A percentile compares a stretch with the other conserved stretches of the same genome.
Conservation (phyloP, 148 eudicot species). For the Talinum fruticosum region DNA sequence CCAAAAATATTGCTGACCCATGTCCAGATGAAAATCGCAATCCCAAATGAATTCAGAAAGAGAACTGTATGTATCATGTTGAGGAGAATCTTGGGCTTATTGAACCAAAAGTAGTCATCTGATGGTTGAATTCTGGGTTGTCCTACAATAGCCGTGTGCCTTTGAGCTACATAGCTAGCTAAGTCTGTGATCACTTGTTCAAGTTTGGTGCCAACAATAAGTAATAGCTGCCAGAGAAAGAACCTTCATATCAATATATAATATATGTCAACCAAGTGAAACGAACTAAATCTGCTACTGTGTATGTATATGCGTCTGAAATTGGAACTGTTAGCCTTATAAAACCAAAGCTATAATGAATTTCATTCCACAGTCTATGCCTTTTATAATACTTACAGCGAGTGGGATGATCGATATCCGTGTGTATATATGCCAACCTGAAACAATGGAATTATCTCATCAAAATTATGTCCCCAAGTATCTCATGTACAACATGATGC, state of each 20-base stretch:
- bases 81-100: constrained; percentile 21
- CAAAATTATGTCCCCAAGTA: not conserved
- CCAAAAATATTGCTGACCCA: constrained; percentile 6
- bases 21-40: constrained; percentile 34
- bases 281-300: not conserved
- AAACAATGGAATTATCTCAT: not conserved
- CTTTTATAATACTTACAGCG: constrained; percentile 13
- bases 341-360: not conserved
- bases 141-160: constrained; percentile 17
- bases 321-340: not conserved
- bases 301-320: not conserved
- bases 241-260: not conserved
- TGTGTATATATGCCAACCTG: constrained; percentile 23
- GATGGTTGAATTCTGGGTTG: constrained; percentile 14
- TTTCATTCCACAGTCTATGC: not conserved
- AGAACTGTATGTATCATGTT: constrained; percentile 21
- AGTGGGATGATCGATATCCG: constrained; percentile 27
- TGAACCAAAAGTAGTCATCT: constrained; percentile 37
- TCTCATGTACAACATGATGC: not conserved
- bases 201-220: constrained; percentile 28
- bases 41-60: constrained; percentile 31
- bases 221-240: constrained; percentile 16
- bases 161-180: constrained; percentile 15
- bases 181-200: constrained; percentile 28
- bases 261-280: not conserved